Base-by-base conservation (phyloP, 2,329 filamentous ascomycete genomes). In the Cladosporium phlei region DNA sequence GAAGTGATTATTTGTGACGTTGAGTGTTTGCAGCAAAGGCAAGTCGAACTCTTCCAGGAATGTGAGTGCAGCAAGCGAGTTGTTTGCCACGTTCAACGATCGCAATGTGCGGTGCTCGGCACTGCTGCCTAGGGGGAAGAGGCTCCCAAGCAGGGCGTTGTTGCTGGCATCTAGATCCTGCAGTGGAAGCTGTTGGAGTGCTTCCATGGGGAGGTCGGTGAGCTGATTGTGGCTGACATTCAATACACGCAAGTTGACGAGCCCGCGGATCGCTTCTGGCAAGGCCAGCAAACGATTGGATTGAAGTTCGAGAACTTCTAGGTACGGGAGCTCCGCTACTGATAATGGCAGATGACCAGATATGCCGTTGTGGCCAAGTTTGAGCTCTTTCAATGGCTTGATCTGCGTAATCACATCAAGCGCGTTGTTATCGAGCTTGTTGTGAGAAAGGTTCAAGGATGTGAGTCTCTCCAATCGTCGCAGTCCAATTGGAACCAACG, bases 141-240 rank as follows among this genome's bases (percentile, higher is more conserved):
- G 70, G 1, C 79, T 78, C 2, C 86, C 88, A 10, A 75, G 74
- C 2, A 97, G 73, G 49, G 82, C 83, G 65, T 97, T 97, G 64
- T 86, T 90, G 27, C 83, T 79, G 7, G 82, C 82, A 38, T 79
- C 73, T 2, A 97, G 68, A 54, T 95, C 88, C 1, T 78, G 79
- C 30, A 96, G 65, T 0, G 87, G 82, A 38, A 94, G 66, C 10
- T 74, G 73, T 10, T 78, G 76, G 22, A 97, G 71, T 3, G 75
- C 71, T 5, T 83, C 78, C 59, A 91, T 86, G 0, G 86, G 85
- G 10, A 96, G 63, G 2, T 75, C 73, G 38, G 78, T 79, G 21
- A 98, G 75, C 44, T 78, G 76, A 57, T 98, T 98, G 54, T 88
- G 80, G 48, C 83, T 81, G 17, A 96, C 64, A 59, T 95, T 91